A percentile compares a stretch with the other conserved stretches of the same genome.
phyloP scores from a whole-genome alignment of 768 basidiomycete genomes.

The Mycena olivaceomarginata region DNA sequence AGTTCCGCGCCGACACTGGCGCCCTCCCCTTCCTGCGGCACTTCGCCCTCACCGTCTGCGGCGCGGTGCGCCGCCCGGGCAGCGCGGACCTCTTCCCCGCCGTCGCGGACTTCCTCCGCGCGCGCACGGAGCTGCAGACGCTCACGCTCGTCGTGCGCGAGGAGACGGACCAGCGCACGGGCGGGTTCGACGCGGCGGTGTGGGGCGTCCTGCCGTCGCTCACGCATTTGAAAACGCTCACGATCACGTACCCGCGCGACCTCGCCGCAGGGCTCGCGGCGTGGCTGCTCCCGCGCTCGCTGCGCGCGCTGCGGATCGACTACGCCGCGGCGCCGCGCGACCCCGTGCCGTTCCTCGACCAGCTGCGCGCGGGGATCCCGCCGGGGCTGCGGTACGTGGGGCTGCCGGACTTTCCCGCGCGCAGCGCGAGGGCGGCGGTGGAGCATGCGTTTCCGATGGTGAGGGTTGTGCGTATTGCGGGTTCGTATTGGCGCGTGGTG shows the following conservation, averaged over 20 bases:
- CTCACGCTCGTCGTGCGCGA: conserved; percentile 71
- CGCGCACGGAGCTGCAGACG: conserved; percentile 69
- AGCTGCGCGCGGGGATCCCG: conserved; percentile 77
- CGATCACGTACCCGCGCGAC: conserved; percentile 79
- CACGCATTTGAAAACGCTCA: conserved; percentile 69
- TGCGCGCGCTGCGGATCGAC: conserved; percentile 69
- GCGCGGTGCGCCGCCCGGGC: conserved; percentile 61
- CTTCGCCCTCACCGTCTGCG: conserved; percentile 74
- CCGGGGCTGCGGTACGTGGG: conserved; percentile 72
- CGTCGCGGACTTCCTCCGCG: conserved; percentile 79
- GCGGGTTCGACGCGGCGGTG: conserved; percentile 81
- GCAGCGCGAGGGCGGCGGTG: conserved; percentile 65
- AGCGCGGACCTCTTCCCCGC: conserved; percentile 84
- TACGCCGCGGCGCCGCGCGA: conserved; percentile 61
- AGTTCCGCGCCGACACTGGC: conserved; percentile 66
- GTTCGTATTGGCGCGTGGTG: conserved; percentile 72
- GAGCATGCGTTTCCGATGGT: conserved; percentile 80
- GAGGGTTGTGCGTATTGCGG: conserved; percentile 72
- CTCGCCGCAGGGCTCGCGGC: conserved; percentile 77
- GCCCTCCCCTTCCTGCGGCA: conserved; percentile 79
- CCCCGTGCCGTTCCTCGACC: conserved; percentile 64
- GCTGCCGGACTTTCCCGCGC: conserved; percentile 68
- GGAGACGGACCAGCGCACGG: conserved; percentile 64
- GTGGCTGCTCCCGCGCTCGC: conserved; percentile 78
- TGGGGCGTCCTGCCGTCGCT: conserved; percentile 84